Evolutionary conservation across 139 green algal species (phyloP), one percentile per base, ranked within the genome.

Genomic region (Picochlorum sp.): DNA sequence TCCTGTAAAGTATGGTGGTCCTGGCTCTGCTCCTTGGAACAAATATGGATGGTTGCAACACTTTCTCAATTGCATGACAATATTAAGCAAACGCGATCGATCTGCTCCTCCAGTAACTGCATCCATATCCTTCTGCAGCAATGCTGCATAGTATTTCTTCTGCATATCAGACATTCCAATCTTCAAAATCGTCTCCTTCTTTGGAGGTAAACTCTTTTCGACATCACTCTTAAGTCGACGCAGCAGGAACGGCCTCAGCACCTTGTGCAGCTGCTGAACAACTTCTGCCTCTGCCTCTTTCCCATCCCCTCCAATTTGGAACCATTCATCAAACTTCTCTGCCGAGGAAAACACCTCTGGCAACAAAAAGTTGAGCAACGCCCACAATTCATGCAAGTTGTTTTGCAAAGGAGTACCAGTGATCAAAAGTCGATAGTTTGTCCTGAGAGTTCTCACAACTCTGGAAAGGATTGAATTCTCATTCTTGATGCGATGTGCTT

Each of bases 401-500:
- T 63, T 63, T 74, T 92, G 86, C 62, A 98, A 85, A n/a, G 92
- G 92, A 23, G 92, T 98, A 52, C 92, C 92, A 0, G 94, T 99
- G 81, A 98, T 96, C 47, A 98, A 87, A 73, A 97, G 82, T 38
- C 90, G 87, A 85, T 95, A 97, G 80, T 97, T 96, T 64, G 88
- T 94, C 59, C 72, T 69, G 49, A 97, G 80, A 69, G 87, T 84
- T 45, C 91, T 82, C 45, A 98, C 86, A 15, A 87, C 86, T 78
- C 76, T 81, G 31, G 81, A 91, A 3, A 99, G 85, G 10, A 90
- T 79, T 24, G 79, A 92, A 76, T 99, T 98, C 66, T 97, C 92
- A 71, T 99, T 98, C 82, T 99, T 99, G 79, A 99, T 97, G 65
- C 94, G 83, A 70, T 99, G 94, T 45, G 94, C 94, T 73, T 99